Base-by-base conservation (phyloP, 176 grass and related monocot species). In the Aegilops sharonensis region DNA sequence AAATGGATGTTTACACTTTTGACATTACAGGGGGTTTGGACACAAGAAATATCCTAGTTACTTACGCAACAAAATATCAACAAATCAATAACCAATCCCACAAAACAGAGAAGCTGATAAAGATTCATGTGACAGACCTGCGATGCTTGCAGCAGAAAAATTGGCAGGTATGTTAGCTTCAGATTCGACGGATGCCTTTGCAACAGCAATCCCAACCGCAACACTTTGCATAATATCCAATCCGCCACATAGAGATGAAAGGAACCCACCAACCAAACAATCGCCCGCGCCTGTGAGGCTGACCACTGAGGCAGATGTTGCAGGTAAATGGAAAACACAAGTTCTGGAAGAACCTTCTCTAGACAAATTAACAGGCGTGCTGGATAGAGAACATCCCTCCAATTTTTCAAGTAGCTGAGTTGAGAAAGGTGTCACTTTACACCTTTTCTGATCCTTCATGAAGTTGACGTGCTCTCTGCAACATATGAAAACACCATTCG, bases 221-320 rank as follows among this genome's bases (percentile, higher is more conserved):
- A 95, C 91, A 82, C 88, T 92, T 83, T 30, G 80, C 81, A 89
- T 90, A 73, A 98, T 81, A 88, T 95, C 84, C 25, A 95, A 87
- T 63, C 96, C 93, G 84, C 73, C 87, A 86, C 84, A 92, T 75
- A 98, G 81, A 24, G 90, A 87, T 72, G 90, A 81, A 84, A 98
- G 78, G 45, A 90, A 84, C 79, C 96, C 96, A 61, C 88, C 93
- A 94, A 98, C 88, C 32, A 98, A 91, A 81, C 93, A 95, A 86
- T 98, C 96, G 18, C 96, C 93, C 37, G 93, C 93, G 68, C 93
- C 96, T 86, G 90, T 92, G 50, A 95, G 85, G 86, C 91, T 95
- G 27, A 88, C 75, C 31, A 95, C 93, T 42, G 92, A 89, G 57
- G 93, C 90, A 45, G 88, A 63, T 80, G 95, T 78, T 81, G 91